Evolutionary conservation across 1,284 basidiomycete species (phyloP), one percentile per base, ranked within the genome.

Genomic region (Fomitiporia mediterranea): DNA sequence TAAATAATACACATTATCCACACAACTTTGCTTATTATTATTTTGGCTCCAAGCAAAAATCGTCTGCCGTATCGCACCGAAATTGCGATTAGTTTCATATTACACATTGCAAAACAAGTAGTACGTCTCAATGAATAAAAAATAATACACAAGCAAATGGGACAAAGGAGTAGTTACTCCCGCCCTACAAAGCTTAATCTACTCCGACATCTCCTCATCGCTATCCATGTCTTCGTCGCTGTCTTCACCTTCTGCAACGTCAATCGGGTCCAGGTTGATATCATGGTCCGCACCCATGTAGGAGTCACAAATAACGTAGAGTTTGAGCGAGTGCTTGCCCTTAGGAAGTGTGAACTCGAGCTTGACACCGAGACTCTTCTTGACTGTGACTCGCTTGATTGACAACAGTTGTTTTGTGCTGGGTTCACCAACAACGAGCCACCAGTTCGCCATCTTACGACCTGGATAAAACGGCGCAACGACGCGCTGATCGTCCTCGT

Each of bases 391-490:
- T 58, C 89, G 89, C 75, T 98, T 98, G 80, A 99, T 98, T 51
- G 91, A 90, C 30, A 95, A 83, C 40, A 99, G 75, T 63, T 90
- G 86, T 59, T 80, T 81, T 63, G 74, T 86, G 66, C 70, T 78
- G 56, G 73, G 83, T 62, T 97, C 92, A 28, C 94, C 94, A 4
- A 98, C 81, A 37, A 98, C 94, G 28, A 98, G 77, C 95, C 95
- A 99, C 94, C 95, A 99, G 66, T 94, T 94, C 55, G 91, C 85
- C 70, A 95, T 83, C 78, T 98, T 98, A 69, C 86, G 86, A 55
- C 74, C 74, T 0, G 96, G 95, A 75, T 91, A 99, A 75, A 89
- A 94, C 0, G 94, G 92, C 0, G 94, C 94, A 23, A 97, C 80
- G 17, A 95, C 95, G 5, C 77, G 78, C 68, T 93, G 88, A 62